Evolutionary conservation across 176 grass and related monocot species (phyloP).

Genomic region (Panicum miliaceum): DNA sequence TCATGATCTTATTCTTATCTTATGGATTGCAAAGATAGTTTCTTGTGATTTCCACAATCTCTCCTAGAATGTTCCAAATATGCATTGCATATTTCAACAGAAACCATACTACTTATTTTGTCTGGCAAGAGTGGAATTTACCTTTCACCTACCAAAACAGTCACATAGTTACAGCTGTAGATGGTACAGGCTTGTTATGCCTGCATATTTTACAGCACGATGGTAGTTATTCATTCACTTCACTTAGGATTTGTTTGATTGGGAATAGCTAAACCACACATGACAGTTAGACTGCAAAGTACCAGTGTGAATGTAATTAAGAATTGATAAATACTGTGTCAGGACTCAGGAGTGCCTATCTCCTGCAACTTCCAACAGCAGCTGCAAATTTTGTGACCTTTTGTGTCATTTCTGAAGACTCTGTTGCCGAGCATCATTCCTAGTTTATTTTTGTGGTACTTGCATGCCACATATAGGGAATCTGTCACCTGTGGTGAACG

Average conservation of each 20-base stretch:
- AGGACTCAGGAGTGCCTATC: not conserved
- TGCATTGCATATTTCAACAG: no score
- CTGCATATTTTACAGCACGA: not conserved
- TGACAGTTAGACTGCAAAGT: slow-evolving; percentile 7
- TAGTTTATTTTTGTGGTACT: not conserved
- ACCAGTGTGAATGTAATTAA: not conserved
- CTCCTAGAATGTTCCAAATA: no score
- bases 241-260: slow-evolving; percentile 9
- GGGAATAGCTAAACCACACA: not conserved
- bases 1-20: no score
- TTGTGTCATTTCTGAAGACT: not conserved
- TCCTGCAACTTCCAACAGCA: not conserved
- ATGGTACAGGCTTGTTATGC: not conserved
- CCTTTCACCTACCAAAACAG: not conserved
- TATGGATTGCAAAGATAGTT: no score
- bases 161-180: not conserved
- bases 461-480: not conserved
- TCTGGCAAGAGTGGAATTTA: not conserved
- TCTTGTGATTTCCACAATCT: no score
- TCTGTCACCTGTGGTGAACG: not conserved
- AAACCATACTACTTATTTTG: not conserved
- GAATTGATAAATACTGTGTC: not conserved
- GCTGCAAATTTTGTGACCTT: not conserved
- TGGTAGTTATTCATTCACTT: not conserved
- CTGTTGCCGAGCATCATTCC: not conserved